These are phyloP conservation scores for Rhynchosporium graminicola DNA, from an alignment of 2,329 filamentous ascomycete genomes.

Conservation along the genomic window DNA sequence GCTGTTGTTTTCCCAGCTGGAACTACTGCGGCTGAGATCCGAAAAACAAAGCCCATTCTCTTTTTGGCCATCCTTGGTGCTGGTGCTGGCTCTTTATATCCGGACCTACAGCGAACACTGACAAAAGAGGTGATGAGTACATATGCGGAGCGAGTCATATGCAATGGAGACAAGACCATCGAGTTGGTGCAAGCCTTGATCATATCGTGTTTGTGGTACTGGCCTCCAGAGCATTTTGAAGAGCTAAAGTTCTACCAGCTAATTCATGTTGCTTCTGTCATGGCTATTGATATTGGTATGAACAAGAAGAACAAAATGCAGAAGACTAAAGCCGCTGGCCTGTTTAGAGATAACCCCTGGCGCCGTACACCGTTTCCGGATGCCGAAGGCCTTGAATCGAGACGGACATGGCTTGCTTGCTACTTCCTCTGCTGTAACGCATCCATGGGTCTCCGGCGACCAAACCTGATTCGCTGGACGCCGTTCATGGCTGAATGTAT, in stretches of 20 bases:
- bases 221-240: conserved; percentile 49
- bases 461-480: conserved; percentile 47
- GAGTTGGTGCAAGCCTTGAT: conserved; percentile 53
- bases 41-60: conserved; percentile 61
- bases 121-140: conserved; percentile 51
- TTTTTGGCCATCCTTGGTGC: conserved; percentile 70
- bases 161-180: conserved; percentile 52
- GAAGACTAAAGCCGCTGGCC: conserved; percentile 43
- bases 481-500: conserved; percentile 49
- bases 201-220: conserved; percentile 52
- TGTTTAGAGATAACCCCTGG: conserved; percentile 47
- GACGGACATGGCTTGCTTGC: conserved; percentile 41
- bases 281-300: conserved; percentile 46
- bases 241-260: conserved; percentile 54
- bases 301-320: conserved; percentile 38
- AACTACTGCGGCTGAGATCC: conserved; percentile 56
- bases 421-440: conserved; percentile 45
- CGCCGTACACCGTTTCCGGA: conserved; percentile 43
- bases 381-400: conserved; percentile 39
- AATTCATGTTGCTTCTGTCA: conserved; percentile 52
- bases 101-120: conserved; percentile 45
- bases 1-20: conserved; percentile 59
- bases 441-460: conserved; percentile 47
- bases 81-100: conserved; percentile 57
- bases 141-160: conserved; percentile 50